phyloP scores from a whole-genome alignment of 1,284 basidiomycete species.

The Papiliotrema terrestris region DNA sequence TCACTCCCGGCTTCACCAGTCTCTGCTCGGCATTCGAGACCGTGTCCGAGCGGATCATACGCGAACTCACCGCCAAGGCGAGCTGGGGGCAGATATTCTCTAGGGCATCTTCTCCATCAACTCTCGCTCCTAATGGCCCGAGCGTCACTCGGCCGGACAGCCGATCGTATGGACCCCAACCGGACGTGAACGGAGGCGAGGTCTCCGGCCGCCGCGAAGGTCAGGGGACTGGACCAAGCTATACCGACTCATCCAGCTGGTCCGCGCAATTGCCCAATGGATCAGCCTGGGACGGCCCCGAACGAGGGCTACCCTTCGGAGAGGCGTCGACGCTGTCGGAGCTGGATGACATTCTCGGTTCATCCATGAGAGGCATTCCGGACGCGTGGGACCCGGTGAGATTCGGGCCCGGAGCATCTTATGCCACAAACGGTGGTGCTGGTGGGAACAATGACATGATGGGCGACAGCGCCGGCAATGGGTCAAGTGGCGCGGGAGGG shows the following conservation, averaged over 20 bases:
- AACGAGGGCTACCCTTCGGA: too few relatives aligned
- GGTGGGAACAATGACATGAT: not conserved
- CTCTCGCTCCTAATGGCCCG: not conserved
- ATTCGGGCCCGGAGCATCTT: too few relatives aligned
- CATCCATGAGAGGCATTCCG: too few relatives aligned
- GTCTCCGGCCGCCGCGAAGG: too few relatives aligned
- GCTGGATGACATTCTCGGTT: too few relatives aligned
- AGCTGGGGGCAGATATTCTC: not conserved
- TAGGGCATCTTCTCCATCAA: not conserved
- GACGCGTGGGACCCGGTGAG: too few relatives aligned
- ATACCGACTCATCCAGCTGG: too few relatives aligned
- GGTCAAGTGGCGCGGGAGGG: not conserved
- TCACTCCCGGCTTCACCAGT: not conserved
- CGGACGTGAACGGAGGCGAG: not conserved
- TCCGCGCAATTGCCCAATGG: too few relatives aligned
- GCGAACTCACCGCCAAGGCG: not conserved
- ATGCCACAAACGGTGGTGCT: not conserved
- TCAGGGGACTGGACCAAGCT: too few relatives aligned
- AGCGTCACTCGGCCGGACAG: not conserved
- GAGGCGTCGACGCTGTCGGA: too few relatives aligned
- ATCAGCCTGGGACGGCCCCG: too few relatives aligned
- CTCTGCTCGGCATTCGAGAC: not conserved
- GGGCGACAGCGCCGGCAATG: not conserved
- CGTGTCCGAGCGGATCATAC: not conserved
- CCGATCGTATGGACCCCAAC: not conserved